Evolutionary conservation across 371 early-diverging fungal species (phyloP).

Genomic region (Mucor mucedo): DNA sequence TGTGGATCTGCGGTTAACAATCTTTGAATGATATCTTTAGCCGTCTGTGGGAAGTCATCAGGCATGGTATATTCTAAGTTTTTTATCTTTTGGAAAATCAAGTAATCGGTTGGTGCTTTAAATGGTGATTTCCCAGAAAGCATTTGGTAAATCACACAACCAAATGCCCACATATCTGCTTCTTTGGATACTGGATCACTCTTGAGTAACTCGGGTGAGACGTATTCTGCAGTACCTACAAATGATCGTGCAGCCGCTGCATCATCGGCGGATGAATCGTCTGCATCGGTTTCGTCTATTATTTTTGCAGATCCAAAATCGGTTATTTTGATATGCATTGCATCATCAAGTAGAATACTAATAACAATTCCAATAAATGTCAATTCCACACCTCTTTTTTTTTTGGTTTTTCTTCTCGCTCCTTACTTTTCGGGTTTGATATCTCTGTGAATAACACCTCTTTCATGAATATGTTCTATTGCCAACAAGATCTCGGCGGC

Average conservation of each 20-base stretch:
- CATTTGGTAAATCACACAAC: constrained; percentile 97
- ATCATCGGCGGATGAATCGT: constrained; percentile 1
- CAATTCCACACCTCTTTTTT: background rate
- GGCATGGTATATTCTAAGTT: constrained; percentile 87
- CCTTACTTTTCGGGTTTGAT: constrained; percentile 87
- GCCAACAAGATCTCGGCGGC: constrained; percentile 87
- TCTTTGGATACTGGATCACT: constrained; percentile 79
- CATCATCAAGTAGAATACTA: constrained; percentile 80
- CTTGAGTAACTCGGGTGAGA: constrained; percentile 94
- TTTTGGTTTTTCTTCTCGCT: constrained; percentile 19
- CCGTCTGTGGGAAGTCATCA: constrained; percentile 65
- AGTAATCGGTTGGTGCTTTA: constrained; percentile 93
- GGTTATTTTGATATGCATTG: constrained; percentile 92
- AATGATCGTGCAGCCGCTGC: constrained; percentile 76
- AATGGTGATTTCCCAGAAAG: constrained; percentile 94
- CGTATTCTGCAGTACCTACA: constrained; percentile 97
- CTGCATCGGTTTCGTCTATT: constrained; percentile 38
- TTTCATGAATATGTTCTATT: constrained; percentile 83
- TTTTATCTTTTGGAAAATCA: constrained; percentile 94
- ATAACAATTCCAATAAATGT: background rate
- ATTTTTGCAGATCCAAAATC: constrained; percentile 98
- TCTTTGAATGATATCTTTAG: constrained; percentile 73
- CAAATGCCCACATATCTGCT: constrained; percentile 98
- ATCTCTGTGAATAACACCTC: constrained; percentile 87
- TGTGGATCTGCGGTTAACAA: constrained; percentile 82